phyloP scores from a whole-genome alignment of 352 stramenopile genomes.

The Phytophthora hybrid region DNA sequence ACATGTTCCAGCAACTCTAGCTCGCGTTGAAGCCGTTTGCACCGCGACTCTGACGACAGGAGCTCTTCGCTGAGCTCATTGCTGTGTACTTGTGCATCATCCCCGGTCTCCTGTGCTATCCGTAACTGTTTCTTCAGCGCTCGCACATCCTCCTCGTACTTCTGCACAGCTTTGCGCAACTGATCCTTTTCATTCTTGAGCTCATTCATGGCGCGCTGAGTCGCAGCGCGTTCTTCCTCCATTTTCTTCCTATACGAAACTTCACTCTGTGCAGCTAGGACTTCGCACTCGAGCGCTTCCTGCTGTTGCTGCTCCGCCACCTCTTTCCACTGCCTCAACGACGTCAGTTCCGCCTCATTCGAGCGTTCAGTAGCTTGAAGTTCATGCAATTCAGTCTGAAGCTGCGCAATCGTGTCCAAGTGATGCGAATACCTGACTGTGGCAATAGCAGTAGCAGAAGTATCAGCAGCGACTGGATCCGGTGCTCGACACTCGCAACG shows the following conservation, averaged over 20 bases:
- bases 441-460: background rate
- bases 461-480: slow-evolving; percentile 4
- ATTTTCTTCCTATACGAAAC: slow-evolving; percentile 52
- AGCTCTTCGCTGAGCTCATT: slow-evolving; percentile 66
- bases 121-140: slow-evolving; percentile 49
- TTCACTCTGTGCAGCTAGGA: slow-evolving; percentile 50
- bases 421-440: slow-evolving; percentile 29
- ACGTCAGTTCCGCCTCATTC: slow-evolving; percentile 52
- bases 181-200: slow-evolving; percentile 43
- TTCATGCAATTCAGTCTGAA: slow-evolving; percentile 58
- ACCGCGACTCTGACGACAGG: slow-evolving; percentile 71
- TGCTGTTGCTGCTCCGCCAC: slow-evolving; percentile 50
- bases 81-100: slow-evolving; percentile 49
- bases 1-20: slow-evolving; percentile 80
- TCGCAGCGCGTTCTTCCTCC: slow-evolving; percentile 45
- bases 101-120: slow-evolving; percentile 47
- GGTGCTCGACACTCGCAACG: slow-evolving; percentile 48
- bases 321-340: slow-evolving; percentile 60
- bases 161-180: slow-evolving; percentile 23
- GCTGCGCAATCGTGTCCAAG: slow-evolving; percentile 42
- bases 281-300: slow-evolving; percentile 49
- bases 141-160: slow-evolving; percentile 42
- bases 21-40: slow-evolving; percentile 75
- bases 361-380: slow-evolving; percentile 42
- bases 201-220: slow-evolving; percentile 39